These are phyloP conservation scores for Adiantum capillusveneris DNA, from an alignment of 75 land plant species.

Conservation along the genomic window DNA sequence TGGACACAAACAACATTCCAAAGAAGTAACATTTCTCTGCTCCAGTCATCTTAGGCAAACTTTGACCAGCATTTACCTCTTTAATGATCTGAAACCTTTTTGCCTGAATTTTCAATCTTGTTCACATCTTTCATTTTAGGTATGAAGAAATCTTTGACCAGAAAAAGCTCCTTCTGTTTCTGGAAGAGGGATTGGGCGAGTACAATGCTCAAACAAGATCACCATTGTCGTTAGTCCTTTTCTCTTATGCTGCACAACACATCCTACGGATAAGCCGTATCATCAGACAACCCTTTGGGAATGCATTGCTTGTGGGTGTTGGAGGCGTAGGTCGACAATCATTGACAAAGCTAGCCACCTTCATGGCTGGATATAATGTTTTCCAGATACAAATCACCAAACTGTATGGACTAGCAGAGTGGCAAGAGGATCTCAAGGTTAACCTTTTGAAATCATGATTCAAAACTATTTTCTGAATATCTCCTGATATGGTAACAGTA, in stretches of 20 bases:
- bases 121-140: constrained; percentile 10
- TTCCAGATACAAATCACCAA: constrained; percentile 37
- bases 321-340: constrained; percentile 40
- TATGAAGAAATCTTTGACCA: constrained; percentile 33
- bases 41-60: no score
- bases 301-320: constrained; percentile 35
- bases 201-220: constrained; percentile 34
- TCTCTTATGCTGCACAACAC: constrained; percentile 37
- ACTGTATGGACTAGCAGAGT: constrained; percentile 27
- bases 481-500: no score
- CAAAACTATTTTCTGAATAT: no score
- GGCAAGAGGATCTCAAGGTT: constrained; percentile 40
- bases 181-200: constrained; percentile 25
- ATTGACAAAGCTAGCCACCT: constrained; percentile 29
- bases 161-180: constrained; percentile 20
- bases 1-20: constrained; percentile 27
- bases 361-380: constrained; percentile 28
- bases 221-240: constrained; percentile 24
- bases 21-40: no score
- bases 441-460: no score
- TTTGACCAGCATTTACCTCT: no score
- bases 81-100: no score
- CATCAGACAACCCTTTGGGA: constrained; percentile 34
- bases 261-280: constrained; percentile 36
- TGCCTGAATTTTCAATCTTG: not conserved